Percentiles rank a stretch among this genome's conserved stretches.
These are phyloP conservation scores for Meira nashicola DNA, from an alignment of 1,284 basidiomycete genomes.

Conservation along the genomic window DNA sequence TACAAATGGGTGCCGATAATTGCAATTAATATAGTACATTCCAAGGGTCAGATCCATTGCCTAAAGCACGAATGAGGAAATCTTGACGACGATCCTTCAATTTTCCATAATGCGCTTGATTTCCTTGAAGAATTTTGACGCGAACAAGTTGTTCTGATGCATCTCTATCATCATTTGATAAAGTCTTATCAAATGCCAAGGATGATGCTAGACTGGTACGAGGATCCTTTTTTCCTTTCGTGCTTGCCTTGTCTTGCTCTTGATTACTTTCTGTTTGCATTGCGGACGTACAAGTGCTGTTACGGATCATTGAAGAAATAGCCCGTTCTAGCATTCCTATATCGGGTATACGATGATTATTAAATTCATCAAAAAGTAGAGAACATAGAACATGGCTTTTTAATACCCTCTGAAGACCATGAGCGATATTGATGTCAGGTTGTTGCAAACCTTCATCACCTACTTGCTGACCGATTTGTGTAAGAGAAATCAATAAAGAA, in stretches of 20 bases:
- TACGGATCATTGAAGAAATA: neutral
- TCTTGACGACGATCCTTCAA: slow-evolving; percentile 13
- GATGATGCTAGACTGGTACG: neutral
- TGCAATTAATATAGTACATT: neutral
- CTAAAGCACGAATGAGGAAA: slow-evolving; percentile 10
- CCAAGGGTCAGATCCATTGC: slow-evolving; percentile 9
- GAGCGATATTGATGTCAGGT: slow-evolving; percentile 8
- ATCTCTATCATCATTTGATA: neutral
- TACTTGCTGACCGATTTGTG: slow-evolving; percentile 17
- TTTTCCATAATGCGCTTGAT: slow-evolving; percentile 13
- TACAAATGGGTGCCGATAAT: too few species aligned
- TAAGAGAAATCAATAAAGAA: slow-evolving; percentile 32
- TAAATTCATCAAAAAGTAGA: slow-evolving; percentile 8
- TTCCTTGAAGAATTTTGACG: slow-evolving; percentile 12
- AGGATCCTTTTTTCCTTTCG: neutral
- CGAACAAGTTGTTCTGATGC: neutral
- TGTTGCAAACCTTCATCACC: too few species aligned
- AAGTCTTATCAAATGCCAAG: neutral
- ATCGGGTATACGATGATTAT: slow-evolving; percentile 5
- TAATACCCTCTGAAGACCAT: neutral
- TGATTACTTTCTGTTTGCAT: neutral
- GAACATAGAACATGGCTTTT: neutral
- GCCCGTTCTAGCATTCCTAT: slow-evolving; percentile 6
- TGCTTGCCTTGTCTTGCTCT: neutral
- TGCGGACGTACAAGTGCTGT: neutral